Conservation (phyloP, 2,329 filamentous ascomycete species). For the Colletotrichum shisoi region DNA sequence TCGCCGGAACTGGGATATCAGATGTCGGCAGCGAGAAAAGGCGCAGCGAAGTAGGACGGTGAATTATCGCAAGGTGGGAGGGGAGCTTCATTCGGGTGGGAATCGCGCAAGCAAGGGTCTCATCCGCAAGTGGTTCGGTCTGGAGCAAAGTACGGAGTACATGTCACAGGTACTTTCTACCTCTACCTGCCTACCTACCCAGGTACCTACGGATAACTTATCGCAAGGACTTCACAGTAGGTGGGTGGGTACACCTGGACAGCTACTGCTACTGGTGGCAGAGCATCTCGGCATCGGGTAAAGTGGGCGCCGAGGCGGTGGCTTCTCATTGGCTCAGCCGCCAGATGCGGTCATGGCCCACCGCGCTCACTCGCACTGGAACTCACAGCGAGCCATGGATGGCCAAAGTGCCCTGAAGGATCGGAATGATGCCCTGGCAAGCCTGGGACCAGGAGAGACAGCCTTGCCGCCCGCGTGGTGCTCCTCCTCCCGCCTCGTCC, state of each 20-base stretch:
- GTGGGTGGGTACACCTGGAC: slow-evolving; percentile 11
- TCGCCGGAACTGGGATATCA: not conserved
- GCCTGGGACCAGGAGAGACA: slow-evolving; percentile 26
- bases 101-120: slow-evolving; percentile 21
- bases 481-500: slow-evolving; percentile 40
- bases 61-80: slow-evolving; percentile 13
- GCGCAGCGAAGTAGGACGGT: not conserved
- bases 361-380: slow-evolving; percentile 10
- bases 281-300: slow-evolving; percentile 27
- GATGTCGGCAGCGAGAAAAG: not conserved
- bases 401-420: slow-evolving; percentile 24
- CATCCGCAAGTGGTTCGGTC: not conserved
- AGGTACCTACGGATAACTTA: too few relatives aligned
- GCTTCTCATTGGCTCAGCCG: slow-evolving; percentile 28
- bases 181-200: too few relatives aligned
- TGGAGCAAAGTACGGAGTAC: not conserved
- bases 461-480: slow-evolving; percentile 38
- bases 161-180: slow-evolving; percentile 15
- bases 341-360: slow-evolving; percentile 33
- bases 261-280: not conserved
- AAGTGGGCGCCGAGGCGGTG: slow-evolving; percentile 8
- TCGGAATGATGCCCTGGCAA: slow-evolving; percentile 12
- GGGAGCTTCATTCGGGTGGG: slow-evolving; percentile 19
- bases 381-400: not conserved
- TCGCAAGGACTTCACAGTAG: slow-evolving; percentile 30